Base-by-base conservation (phyloP, 192 early-diverging fungal genomes). In the Haplosporangium gracile region DNA sequence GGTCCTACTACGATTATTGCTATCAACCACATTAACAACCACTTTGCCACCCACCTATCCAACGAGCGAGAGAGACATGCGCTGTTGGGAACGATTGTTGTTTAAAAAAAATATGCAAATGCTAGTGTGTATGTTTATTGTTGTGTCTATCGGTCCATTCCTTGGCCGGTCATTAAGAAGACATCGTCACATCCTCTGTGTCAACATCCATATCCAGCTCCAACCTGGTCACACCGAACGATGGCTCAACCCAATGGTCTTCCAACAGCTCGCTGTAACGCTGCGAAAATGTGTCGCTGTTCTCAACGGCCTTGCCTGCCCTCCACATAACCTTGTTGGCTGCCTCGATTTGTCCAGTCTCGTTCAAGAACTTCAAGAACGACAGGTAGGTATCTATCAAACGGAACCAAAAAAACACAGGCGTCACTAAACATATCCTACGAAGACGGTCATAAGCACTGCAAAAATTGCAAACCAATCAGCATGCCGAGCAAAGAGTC, bases 281-380 rank as follows among this genome's bases (percentile, higher is more conserved):
- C 51, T 81, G 79, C 6, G 84, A 77, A 70, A 95, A 94, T 11
- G 80, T 88, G 34, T 93, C 93, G 68, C 88, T 88, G 80, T 94
- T 91, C 5, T 71, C 69, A 0, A 94, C 93, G n/a, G 78, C 83
- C 65, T 92, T 92, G 45, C 74, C 73, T 24, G 93, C 94, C 68
- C 88, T 85, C 92, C 92, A 94, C 74, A 94, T 82, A 18, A 95
- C 77, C 43, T 89, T 85, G 16, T 89, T 90, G 3, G 92, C 91
- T 22, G 79, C 78, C 68, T 88, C 80, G 26, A 91, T 72, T 70
- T 94, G 88, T 34, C 87, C 85, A 8, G 91, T 82, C 34, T 89
- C 87, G 74, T 88, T 84, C 55, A 91, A 77, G 72, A 82, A 86
- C 32, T 81, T 82, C 45, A 91, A 60, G 70, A 81, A 91, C 10